Base-by-base conservation (phyloP, 2,329 filamentous ascomycete genomes). In the Zymoseptoria brevis region DNA sequence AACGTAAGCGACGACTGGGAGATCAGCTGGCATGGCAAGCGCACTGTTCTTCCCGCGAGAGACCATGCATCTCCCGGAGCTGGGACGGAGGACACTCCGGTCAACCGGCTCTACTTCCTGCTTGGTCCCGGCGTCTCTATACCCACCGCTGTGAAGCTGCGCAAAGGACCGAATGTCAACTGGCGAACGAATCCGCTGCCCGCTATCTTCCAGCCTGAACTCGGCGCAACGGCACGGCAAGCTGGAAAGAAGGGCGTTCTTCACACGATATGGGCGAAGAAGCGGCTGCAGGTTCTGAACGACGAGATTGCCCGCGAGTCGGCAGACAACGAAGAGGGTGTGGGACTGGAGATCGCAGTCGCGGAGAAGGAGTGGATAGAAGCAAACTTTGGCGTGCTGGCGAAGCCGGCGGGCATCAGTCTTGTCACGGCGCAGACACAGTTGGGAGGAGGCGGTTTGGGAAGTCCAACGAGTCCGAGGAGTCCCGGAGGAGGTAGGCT, bases 221-320 rank as follows among this genome's bases (percentile, higher is more conserved):
- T 96, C 22, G 87, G 88, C 1, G 81, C 82, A 3, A 87, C 83
- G 21, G 83, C 83, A 11, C 80, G 83, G 22, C 79, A 85, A 19
- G 83, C 85, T 0, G 89, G 89, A 6, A 86, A 86, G 67, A 88
- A 89, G 63, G 91, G 91, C 1, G 89, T 96, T 1, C 75, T 96
- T 60, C 92, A 96, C 71, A 96, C 90, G 1, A 85, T 93, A 59
- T 96, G 92, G 90, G 92, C 89, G 19, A 91, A 91, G 78, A 87
- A 89, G 73, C 81, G 91, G 50, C 76, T 96, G 21, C 83, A 85
- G 30, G 86, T 88, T 62, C 77, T 96, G 53, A 84, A 90, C 55
- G 80, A 80, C 59, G 91, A 96, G 77, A 93, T 96, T 66, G 83
- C 82, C 8, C 77, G 78, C 7, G 91, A 96, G 76, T 82, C 87